These are phyloP conservation scores for Phaeodactylum tricornutum DNA, from an alignment of 108 stramenopile genomes.

Conservation along the genomic window DNA sequence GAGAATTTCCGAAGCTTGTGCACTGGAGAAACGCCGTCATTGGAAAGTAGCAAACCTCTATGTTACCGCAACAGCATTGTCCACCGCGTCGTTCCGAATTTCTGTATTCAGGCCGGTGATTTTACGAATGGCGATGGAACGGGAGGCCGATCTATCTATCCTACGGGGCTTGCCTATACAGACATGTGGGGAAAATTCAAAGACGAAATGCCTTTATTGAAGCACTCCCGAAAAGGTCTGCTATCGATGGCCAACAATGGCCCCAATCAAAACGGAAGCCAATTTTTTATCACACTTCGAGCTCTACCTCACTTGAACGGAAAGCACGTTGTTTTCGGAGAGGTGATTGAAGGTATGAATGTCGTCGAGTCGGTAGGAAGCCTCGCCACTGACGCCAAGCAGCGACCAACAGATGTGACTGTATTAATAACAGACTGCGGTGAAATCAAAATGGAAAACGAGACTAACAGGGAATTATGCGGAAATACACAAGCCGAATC, in stretches of 20 bases:
- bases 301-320: constrained; percentile 56
- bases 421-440: no score
- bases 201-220: constrained; percentile 52
- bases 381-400: no score
- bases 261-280: constrained; percentile 58
- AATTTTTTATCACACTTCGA: constrained; percentile 69
- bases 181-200: constrained; percentile 64
- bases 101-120: constrained; percentile 75
- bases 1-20: constrained; percentile 87
- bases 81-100: constrained; percentile 68
- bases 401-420: no score
- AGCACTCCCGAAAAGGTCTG: constrained; percentile 49
- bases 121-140: constrained; percentile 72
- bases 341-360: constrained; percentile 52
- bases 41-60: constrained; percentile 6
- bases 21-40: constrained; percentile 57
- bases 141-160: constrained; percentile 74
- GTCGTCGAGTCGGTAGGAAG: no score
- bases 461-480: no score
- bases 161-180: constrained; percentile 7
- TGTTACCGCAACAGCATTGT: constrained; percentile 29
- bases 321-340: constrained; percentile 85
- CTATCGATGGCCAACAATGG: constrained; percentile 80
- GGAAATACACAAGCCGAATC: no score
- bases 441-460: no score